Base-by-base conservation (phyloP, 1,284 basidiomycete genomes). In the Austroboletus niveus region DNA sequence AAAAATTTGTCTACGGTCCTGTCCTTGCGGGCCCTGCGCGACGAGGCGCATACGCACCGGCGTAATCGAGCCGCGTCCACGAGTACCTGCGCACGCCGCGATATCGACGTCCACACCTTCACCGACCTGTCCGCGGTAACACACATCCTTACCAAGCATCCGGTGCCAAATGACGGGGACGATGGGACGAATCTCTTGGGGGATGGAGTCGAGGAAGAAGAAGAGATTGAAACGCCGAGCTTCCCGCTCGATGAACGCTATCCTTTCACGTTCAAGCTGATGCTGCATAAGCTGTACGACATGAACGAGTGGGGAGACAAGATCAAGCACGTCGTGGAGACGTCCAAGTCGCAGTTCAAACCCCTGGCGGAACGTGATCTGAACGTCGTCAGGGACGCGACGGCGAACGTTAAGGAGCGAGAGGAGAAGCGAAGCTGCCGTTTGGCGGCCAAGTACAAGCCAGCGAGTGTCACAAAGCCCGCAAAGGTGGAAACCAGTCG, bases 261-360 rank as follows among this genome's bases (percentile, higher is more conserved):
- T 60, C 73, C 74, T 15, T 85, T 85, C 70, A 85, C 80, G 29
- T 86, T 85, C 73, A 79, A 78, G 59, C 71, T 81, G 60, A 80
- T 83, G 78, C 62, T 85, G 49, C 80, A 86, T 69, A 79, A 82
- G 61, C 70, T 85, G 10, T 84, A 85, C 65, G 73, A 77, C 51
- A 65, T 78, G 52, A 77, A 77, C n/a, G 82, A 84, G 48, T 86
- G 84, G 79, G 72, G 69, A 2, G 70, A 69, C 56, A 82, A 80
- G 66, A 78, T 85, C 49, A 77, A 77, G 60, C 74, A 75, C 30
- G 75, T 79, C 41, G 62, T 86, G 60, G 74, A 77, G 59, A 70
- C 66, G 48, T 84, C 81, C 41, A 76, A 76, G 65, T 72, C 69
- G 35, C 75, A 77, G 53, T 84, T 75, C 63, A 80, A 77, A 60